A percentile compares a stretch with the other conserved stretches of the same genome.
Conservation (phyloP, 441 rosid species). For the Aquilaria agallochum region DNA sequence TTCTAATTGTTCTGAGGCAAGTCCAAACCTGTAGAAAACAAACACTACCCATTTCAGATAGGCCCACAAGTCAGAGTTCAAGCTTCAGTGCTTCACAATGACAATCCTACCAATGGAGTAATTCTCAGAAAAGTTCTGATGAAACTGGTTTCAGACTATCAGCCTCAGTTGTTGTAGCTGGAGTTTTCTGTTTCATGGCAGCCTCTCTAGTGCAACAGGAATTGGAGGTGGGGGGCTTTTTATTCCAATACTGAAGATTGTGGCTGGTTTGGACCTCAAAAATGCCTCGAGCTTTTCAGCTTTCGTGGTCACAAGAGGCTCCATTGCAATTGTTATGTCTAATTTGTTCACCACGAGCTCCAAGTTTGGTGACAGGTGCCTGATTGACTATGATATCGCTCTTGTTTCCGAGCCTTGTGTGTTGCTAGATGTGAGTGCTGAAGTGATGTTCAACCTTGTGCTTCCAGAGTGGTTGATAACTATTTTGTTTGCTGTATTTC, state of each 20-base stretch:
- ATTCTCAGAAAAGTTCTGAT: constrained; percentile 12
- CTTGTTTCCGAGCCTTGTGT: constrained; percentile 63
- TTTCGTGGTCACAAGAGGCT: constrained; percentile 94
- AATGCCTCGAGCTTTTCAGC: constrained; percentile 80
- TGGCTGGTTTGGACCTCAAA: constrained; percentile 73
- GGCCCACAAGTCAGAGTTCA: constrained; percentile 4
- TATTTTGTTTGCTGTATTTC: constrained; percentile 48
- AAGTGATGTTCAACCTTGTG: constrained; percentile 60
- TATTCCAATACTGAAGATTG: constrained; percentile 68
- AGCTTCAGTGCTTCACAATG: constrained; percentile 14
- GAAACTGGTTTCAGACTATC: constrained; percentile 28
- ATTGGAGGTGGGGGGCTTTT: constrained; percentile 89
- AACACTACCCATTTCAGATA: constrained; percentile 17
- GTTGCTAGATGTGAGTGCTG: constrained; percentile 76
- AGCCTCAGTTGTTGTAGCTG: constrained; percentile 39
- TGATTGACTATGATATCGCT: constrained; percentile 62
- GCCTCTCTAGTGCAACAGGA: constrained; percentile 96
- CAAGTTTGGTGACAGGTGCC: constrained; percentile 35
- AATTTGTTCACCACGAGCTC: constrained; percentile 36
- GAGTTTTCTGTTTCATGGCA: constrained; percentile 57
- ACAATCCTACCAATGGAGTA: constrained; percentile 18
- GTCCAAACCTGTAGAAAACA: constrained; percentile 26
- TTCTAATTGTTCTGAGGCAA: constrained; percentile 18
- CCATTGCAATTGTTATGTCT: constrained; percentile 64
- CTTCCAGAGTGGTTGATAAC: constrained; percentile 81